Base-by-base conservation (phyloP, 352 stramenopile species). In the Phytopythium montanum region DNA sequence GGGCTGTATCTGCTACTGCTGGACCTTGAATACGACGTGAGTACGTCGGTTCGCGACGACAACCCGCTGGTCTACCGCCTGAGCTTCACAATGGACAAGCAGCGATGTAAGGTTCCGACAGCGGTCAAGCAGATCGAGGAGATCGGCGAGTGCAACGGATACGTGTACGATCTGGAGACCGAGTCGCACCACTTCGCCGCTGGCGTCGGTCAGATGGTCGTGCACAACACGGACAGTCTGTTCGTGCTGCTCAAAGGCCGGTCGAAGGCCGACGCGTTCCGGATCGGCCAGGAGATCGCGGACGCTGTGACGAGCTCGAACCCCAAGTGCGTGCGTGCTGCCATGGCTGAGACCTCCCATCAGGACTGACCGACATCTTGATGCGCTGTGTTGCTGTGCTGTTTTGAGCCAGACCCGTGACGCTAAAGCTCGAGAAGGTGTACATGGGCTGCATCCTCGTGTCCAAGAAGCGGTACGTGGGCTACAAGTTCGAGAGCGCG, bases 201-300 rank as follows among this genome's bases (percentile, higher is more conserved):
- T n/a, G n/a, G n/a, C n/a, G n/a, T n/a, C n/a, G n/a, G n/a, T n/a
- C n/a, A n/a, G n/a, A n/a, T n/a, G n/a, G n/a, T n/a, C n/a, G n/a
- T n/a, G n/a, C n/a, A n/a, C n/a, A 97, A 99, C 69, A 99, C 98
- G 5, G 98, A 99, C 71, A 99, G 96, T 55, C 70, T 99, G 7
- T 99, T 99, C 78, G 88, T 99, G 42, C 82, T 97, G 57, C 75
- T 99, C 5, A 87, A 85, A 45, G 97, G 97, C n/a, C 82, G 94
- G 33, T 96, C 83, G 0, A 92, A 98, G 46, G 68, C 82, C 18
- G 82, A 99, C 56, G 97, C 97, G 0, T 99, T 99, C 74, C 69
- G 80, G 50, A 98, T 98, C 46, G 94, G 89, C 7, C 83, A 95
- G 54, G 88, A 96, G 62, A 96, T 98, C 26, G 87, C 88, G n/a